phyloP scores from a whole-genome alignment of 2,329 filamentous ascomycete species.

The Xylogone sp. region DNA sequence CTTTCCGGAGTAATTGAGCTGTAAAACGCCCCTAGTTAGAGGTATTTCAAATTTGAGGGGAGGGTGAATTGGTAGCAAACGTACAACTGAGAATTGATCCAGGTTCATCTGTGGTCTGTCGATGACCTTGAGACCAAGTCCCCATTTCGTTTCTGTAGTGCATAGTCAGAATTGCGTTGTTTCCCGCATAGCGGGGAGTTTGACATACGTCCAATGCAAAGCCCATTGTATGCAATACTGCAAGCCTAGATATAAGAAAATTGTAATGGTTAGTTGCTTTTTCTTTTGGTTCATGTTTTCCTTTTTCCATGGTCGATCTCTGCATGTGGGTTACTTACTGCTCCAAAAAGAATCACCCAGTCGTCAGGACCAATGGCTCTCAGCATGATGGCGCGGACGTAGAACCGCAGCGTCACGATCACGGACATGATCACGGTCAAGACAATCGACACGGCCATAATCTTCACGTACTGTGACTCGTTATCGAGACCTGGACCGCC shows the following conservation, averaged over 20 bases:
- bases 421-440: conserved; percentile 41
- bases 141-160: conserved; percentile 2
- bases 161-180: too few relatives aligned
- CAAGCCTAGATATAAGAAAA: conserved; percentile 23
- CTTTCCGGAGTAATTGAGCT: conserved; percentile 10
- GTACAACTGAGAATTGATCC: neutral
- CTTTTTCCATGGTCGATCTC: neutral
- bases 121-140: neutral
- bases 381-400: conserved; percentile 30
- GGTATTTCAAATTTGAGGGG: too few relatives aligned
- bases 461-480: conserved; percentile 43
- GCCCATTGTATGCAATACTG: conserved; percentile 40
- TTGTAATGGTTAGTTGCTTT: neutral
- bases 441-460: conserved; percentile 44
- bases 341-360: conserved; percentile 34
- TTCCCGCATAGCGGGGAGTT: too few relatives aligned
- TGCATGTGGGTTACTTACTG: conserved; percentile 21
- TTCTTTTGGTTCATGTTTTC: neutral
- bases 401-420: conserved; percentile 28
- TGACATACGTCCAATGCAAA: conserved; percentile 46
- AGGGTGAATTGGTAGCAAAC: too few relatives aligned
- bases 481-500: conserved; percentile 41
- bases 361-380: conserved; percentile 40
- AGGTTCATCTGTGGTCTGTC: neutral
- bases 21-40: too few relatives aligned